These are phyloP conservation scores for Podospora comata DNA, from an alignment of 495 filamentous ascomycete species.

Conservation along the genomic window DNA sequence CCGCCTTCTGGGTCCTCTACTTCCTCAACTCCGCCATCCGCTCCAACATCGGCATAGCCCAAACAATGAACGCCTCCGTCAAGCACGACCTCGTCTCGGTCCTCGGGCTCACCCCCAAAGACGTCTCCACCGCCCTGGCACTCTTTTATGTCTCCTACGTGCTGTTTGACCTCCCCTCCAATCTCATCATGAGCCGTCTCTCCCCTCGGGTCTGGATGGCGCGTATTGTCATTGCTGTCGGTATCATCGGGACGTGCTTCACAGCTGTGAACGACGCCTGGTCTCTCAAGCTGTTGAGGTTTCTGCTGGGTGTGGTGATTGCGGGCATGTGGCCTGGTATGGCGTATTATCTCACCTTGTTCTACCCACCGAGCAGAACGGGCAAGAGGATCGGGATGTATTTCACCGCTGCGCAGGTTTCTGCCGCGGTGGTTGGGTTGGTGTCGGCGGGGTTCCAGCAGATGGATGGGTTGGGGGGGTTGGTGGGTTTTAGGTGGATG, in stretches of 20 bases:
- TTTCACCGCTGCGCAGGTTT: conserved; percentile 85
- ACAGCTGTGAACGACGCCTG: conserved; percentile 74
- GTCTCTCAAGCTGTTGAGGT: conserved; percentile 88
- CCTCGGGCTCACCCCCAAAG: conserved; percentile 62
- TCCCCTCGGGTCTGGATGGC: conserved; percentile 92
- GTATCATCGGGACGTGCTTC: conserved; percentile 78
- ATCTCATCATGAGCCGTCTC: conserved; percentile 80
- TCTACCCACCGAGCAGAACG: conserved; percentile 82
- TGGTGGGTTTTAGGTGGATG: conserved; percentile 93
- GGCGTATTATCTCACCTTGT: conserved; percentile 88
- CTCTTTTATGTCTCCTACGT: conserved; percentile 92
- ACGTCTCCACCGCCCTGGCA: conserved; percentile 78
- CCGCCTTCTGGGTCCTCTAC: conserved; percentile 91
- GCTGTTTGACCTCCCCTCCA: conserved; percentile 83
- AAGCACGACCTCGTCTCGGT: conserved; percentile 67
- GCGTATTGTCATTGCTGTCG: conserved; percentile 83
- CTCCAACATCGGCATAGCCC: conserved; percentile 83
- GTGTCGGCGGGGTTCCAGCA: conserved; percentile 89
- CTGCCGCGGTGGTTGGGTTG: conserved; percentile 82
- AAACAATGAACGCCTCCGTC: conserved; percentile 75
- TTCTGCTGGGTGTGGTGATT: conserved; percentile 81
- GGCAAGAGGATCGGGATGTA: conserved; percentile 87
- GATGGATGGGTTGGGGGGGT: conserved; percentile 74
- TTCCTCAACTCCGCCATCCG: conserved; percentile 89
- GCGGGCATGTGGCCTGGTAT: conserved; percentile 96